A percentile compares a stretch with the other conserved stretches of the same genome.
Evolutionary conservation across 164 flowering plant species (phyloP).

Genomic region (Macadamia integrifolia): DNA sequence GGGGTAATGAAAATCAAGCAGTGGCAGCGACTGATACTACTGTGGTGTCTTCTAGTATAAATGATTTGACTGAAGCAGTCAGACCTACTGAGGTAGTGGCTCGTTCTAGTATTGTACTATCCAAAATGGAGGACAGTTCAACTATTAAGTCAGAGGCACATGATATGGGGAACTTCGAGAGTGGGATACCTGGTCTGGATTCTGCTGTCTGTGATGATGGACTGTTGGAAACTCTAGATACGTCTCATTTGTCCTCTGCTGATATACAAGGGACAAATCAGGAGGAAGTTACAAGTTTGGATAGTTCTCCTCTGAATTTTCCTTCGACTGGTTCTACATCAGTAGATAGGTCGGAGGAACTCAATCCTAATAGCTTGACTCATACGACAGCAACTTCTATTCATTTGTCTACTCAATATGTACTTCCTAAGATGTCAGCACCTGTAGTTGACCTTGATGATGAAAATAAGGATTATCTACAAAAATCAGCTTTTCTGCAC

Average conservation of each 20-base stretch:
- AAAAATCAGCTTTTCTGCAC: constrained; percentile 54
- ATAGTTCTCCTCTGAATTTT: constrained; percentile 6
- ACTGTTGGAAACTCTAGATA: constrained; percentile 27
- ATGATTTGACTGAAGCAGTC: constrained; percentile 21
- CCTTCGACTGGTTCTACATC: constrained; percentile 24
- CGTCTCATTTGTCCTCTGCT: constrained; percentile 34
- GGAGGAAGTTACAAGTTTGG: constrained; percentile 33
- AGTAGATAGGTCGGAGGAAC: constrained; percentile 76
- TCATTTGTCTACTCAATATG: constrained; percentile 33
- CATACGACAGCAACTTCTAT: constrained; percentile 56
- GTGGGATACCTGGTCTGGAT: constrained; percentile 81
- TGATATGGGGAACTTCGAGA: constrained; percentile 42
- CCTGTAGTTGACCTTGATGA: constrained; percentile 66
- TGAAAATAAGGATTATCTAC: constrained; percentile 67
- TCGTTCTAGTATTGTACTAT: constrained; percentile 20
- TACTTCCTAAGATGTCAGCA: constrained; percentile 80
- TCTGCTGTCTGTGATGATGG: constrained; percentile 31
- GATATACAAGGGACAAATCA: constrained; percentile 45
- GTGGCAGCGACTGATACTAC: constrained; percentile 15
- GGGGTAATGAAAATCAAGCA: constrained; percentile 26
- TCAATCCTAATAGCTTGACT: constrained; percentile 36
- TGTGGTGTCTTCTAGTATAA: constrained; percentile 14
- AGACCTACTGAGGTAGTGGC: constrained; percentile 19
- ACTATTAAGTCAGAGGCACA: constrained; percentile 27
- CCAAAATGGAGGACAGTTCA: constrained; percentile 25